phyloP scores from a whole-genome alignment of 768 basidiomycete genomes.

The Termitomyces sp. region DNA sequence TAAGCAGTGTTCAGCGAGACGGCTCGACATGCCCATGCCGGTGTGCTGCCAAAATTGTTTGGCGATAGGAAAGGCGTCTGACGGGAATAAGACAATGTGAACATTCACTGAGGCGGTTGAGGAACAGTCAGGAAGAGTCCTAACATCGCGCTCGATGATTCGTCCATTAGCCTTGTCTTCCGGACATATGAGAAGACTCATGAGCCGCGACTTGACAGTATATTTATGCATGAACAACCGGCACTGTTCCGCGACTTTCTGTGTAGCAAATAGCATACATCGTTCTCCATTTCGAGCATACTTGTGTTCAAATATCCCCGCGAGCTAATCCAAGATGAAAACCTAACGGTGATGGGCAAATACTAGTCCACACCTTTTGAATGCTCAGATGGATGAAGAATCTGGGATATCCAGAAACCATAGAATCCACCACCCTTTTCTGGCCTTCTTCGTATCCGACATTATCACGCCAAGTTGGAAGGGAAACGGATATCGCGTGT shows the following conservation, averaged over 20 bases:
- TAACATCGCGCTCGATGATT: slow-evolving; percentile 20
- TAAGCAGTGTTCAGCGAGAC: slow-evolving; percentile 80
- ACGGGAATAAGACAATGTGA: slow-evolving; percentile 77
- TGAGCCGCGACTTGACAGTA: slow-evolving; percentile 47
- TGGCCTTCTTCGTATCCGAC: slow-evolving; percentile 91
- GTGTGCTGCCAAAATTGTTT: slow-evolving; percentile 98
- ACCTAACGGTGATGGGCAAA: not conserved
- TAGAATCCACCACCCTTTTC: slow-evolving; percentile 66
- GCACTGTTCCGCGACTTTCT: slow-evolving; percentile 67
- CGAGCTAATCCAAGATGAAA: slow-evolving; percentile 50
- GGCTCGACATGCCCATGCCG: slow-evolving; percentile 85
- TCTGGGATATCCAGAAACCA: slow-evolving; percentile 90
- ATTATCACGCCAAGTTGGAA: slow-evolving; percentile 90
- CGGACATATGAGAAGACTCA: slow-evolving; percentile 69
- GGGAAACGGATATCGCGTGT: slow-evolving; percentile 92
- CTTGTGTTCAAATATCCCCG: slow-evolving; percentile 66
- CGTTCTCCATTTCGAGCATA: slow-evolving; percentile 68
- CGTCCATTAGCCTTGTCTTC: slow-evolving; percentile 35
- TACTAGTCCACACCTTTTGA: slow-evolving; percentile 53
- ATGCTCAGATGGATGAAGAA: slow-evolving; percentile 91
- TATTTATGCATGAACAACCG: slow-evolving; percentile 63
- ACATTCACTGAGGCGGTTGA: slow-evolving; percentile 47
- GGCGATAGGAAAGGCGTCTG: slow-evolving; percentile 53
- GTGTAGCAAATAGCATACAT: slow-evolving; percentile 77
- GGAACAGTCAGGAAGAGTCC: slow-evolving; percentile 15